Conservation (phyloP, 139 green algal genomes). For the Asterochloris sp. region DNA sequence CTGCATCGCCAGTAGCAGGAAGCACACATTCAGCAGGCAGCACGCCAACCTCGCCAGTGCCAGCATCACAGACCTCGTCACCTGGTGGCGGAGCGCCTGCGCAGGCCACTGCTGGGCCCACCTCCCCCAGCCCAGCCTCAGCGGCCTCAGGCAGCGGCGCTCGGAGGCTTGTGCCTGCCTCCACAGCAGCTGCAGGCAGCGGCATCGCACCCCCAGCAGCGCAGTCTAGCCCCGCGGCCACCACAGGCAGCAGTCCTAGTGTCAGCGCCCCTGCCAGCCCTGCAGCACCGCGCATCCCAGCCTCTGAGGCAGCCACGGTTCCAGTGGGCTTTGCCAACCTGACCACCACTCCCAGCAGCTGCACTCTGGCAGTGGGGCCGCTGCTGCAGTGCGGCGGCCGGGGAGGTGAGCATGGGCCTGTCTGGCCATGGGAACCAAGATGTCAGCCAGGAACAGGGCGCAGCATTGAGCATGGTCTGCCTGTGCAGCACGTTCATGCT, state of each 20-base stretch:
- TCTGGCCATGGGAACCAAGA: too few relatives aligned
- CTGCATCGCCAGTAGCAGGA: too few relatives aligned
- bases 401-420: background rate
- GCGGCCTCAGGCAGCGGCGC: background rate
- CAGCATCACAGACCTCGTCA: too few relatives aligned
- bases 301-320: background rate
- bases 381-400: conserved; percentile 8
- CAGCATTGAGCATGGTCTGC: too few relatives aligned
- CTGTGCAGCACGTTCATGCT: too few relatives aligned
- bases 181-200: background rate
- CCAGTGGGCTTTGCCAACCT: conserved; percentile 1
- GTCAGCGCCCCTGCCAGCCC: conserved; percentile 1
- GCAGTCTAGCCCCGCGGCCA: conserved; percentile 5
- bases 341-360: background rate
- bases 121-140: background rate
- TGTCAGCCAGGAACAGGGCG: too few relatives aligned
- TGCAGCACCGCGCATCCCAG: background rate
- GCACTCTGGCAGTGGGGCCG: conserved; percentile 10
- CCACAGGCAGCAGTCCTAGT: conserved; percentile 1
- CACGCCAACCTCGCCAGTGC: too few relatives aligned
- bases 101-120: background rate
- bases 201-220: background rate
- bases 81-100: background rate
- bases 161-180: background rate
- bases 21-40: too few relatives aligned